Conservation (phyloP, 2,329 filamentous ascomycete genomes). For the Trichothecium roseum region DNA sequence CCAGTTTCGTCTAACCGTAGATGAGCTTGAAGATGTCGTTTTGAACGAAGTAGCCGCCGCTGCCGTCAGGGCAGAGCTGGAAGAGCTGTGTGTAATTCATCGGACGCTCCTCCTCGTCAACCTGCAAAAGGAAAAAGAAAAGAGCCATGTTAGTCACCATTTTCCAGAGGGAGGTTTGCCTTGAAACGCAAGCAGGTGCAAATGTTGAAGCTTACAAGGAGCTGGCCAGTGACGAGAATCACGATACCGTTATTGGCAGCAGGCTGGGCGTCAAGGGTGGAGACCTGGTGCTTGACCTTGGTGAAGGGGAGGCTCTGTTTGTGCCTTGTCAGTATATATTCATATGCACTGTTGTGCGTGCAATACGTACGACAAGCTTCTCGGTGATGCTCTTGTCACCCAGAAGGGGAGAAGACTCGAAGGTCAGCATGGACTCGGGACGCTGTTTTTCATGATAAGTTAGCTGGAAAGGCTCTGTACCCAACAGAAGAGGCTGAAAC, state of each 20-base stretch:
- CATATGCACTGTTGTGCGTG: too few species aligned
- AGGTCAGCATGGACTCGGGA: slow-evolving; percentile 83
- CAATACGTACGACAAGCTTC: slow-evolving; percentile 63
- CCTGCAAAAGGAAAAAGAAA: slow-evolving; percentile 36
- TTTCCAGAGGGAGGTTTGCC: too few species aligned
- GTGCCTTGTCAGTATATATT: too few species aligned
- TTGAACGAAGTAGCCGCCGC: slow-evolving; percentile 70
- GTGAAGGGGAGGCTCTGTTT: slow-evolving; percentile 65
- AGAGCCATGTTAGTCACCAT: too few species aligned
- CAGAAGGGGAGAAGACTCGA: slow-evolving; percentile 60
- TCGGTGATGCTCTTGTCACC: slow-evolving; percentile 60
- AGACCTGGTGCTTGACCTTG: slow-evolving; percentile 68
- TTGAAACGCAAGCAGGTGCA: too few species aligned
- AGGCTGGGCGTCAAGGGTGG: slow-evolving; percentile 77
- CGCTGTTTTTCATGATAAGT: slow-evolving; percentile 40
- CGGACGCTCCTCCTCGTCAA: slow-evolving; percentile 74
- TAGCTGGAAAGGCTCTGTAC: slow-evolving; percentile 4
- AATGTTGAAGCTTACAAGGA: too few species aligned
- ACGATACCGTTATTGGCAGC: slow-evolving; percentile 56
- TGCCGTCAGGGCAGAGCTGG: slow-evolving; percentile 61
- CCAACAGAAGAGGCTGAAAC: slow-evolving; percentile 17
- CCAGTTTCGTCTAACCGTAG: slow-evolving; percentile 39
- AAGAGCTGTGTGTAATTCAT: slow-evolving; percentile 91
- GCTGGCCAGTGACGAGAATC: slow-evolving; percentile 78
- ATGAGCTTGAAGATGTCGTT: slow-evolving; percentile 95